Conservation (phyloP, 371 early-diverging fungal species). For the Rozella allomycis region DNA sequence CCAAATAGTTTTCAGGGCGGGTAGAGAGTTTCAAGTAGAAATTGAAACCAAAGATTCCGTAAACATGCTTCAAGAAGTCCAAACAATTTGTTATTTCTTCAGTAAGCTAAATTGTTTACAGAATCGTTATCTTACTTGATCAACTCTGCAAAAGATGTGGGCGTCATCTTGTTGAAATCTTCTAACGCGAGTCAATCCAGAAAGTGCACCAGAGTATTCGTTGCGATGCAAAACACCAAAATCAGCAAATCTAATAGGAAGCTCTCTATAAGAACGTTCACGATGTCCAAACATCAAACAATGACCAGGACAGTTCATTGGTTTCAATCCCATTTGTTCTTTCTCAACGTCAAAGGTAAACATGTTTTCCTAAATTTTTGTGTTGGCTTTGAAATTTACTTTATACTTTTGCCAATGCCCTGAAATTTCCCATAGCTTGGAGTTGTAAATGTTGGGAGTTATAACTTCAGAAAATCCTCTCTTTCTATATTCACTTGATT, state of each 20-base stretch:
- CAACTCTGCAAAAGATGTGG: constrained; percentile 87
- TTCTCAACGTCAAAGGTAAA: constrained; percentile 75
- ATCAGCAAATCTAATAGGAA: constrained; percentile 95
- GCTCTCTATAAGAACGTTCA: constrained; percentile 83
- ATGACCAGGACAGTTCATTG: constrained; percentile 99
- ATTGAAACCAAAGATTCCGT: constrained; percentile 55
- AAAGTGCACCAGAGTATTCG: constrained; percentile 89
- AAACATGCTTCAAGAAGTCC: constrained; percentile 69
- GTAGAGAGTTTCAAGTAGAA: constrained; percentile 81
- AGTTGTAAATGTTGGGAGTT: constrained; percentile 90
- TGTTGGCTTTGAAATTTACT: too few species aligned
- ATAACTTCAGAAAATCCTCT: constrained; percentile 87
- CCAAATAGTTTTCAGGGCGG: constrained; percentile 89
- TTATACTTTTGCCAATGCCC: constrained; percentile 99
- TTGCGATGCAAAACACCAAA: constrained; percentile 98
- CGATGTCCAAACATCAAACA: constrained; percentile 89
- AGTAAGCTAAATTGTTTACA: constrained; percentile 11
- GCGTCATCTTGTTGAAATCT: constrained; percentile 99
- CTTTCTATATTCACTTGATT: constrained; percentile 49
- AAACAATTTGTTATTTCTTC: constrained; percentile 58
- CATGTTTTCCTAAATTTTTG: constrained; percentile 98
- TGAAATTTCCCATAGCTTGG: constrained; percentile 89
- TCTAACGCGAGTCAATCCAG: constrained; percentile 94
- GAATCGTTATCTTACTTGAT: constrained; percentile 34
- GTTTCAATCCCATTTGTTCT: constrained; percentile 86